Conservation (phyloP, 495 filamentous ascomycete species). For the Penicillium cataractarum region DNA sequence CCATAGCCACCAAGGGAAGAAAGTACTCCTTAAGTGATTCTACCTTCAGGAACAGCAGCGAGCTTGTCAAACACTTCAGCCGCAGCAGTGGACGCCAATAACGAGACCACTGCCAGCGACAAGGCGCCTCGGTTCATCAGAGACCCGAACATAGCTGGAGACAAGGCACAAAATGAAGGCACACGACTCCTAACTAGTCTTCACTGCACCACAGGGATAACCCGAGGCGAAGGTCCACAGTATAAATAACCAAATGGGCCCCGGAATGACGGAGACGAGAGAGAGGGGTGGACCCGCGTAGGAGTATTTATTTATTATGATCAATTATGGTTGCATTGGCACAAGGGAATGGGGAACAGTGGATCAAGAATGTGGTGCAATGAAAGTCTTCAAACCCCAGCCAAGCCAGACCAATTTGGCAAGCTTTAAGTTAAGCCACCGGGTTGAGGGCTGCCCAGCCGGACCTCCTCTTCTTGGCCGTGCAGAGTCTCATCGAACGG, state of each 20-base stretch:
- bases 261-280: neutral
- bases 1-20: neutral
- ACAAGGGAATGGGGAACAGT: neutral
- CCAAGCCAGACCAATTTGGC: slow-evolving; percentile 4
- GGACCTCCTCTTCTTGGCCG: slow-evolving; percentile 12
- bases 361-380: slow-evolving; percentile 9
- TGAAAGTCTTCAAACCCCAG: neutral
- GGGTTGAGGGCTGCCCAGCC: slow-evolving; percentile 1
- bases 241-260: slow-evolving; percentile 8
- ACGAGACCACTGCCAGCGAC: slow-evolving; percentile 48
- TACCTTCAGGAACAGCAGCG: slow-evolving; percentile 41
- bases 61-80: slow-evolving; percentile 46
- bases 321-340: slow-evolving; percentile 9
- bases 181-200: slow-evolving; percentile 4
- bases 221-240: neutral
- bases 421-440: slow-evolving; percentile 6
- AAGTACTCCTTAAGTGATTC: too few species aligned
- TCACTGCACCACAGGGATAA: neutral
- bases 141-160: slow-evolving; percentile 31
- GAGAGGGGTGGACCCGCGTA: neutral
- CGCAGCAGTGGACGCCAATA: slow-evolving; percentile 39
- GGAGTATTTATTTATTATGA: neutral
- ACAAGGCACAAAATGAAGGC: slow-evolving; percentile 10
- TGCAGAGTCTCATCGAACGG: slow-evolving; percentile 7
- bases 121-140: slow-evolving; percentile 34